phyloP scores from a whole-genome alignment of 2,329 filamentous ascomycete genomes.

The Ascochyta koolunga region DNA sequence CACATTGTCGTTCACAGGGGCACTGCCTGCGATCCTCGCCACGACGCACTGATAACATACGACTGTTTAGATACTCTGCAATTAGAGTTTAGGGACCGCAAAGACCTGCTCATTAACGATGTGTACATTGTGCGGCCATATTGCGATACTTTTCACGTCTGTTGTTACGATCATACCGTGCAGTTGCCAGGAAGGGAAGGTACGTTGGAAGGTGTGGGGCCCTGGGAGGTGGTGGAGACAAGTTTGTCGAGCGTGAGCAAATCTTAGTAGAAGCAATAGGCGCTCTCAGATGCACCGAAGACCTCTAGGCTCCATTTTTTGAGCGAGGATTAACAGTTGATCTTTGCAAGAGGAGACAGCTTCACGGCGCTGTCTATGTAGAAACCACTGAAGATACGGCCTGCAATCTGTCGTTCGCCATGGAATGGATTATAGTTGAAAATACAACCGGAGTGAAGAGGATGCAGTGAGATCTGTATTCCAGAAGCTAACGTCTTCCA shows the following conservation, averaged over 20 bases:
- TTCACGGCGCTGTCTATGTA: not conserved
- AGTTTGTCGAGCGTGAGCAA: not conserved
- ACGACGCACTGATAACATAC: no score
- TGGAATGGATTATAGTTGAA: not conserved
- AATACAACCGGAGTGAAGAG: not conserved
- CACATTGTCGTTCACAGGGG: constrained; percentile 1
- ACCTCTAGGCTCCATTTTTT: not conserved
- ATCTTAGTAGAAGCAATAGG: not conserved
- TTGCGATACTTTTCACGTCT: not conserved
- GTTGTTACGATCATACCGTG: constrained; percentile 12
- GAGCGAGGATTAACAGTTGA: not conserved
- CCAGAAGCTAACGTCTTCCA: constrained; percentile 7
- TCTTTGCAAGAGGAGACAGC: no score
- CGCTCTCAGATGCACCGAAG: not conserved
- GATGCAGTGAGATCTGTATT: not conserved
- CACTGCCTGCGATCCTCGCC: not conserved
- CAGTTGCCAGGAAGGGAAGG: constrained; percentile 1
- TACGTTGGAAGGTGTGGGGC: not conserved
- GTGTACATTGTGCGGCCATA: constrained; percentile 2
- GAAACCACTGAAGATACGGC: not conserved
- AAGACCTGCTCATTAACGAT: constrained; percentile 6
- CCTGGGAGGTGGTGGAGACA: not conserved
- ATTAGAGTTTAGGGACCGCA: not conserved
- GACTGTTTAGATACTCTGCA: not conserved
- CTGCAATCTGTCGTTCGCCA: not conserved